Evolutionary conservation across 306 rosid species (phyloP), one percentile per base, ranked within the genome.

Genomic region (Trichosanthes cucumerina): DNA sequence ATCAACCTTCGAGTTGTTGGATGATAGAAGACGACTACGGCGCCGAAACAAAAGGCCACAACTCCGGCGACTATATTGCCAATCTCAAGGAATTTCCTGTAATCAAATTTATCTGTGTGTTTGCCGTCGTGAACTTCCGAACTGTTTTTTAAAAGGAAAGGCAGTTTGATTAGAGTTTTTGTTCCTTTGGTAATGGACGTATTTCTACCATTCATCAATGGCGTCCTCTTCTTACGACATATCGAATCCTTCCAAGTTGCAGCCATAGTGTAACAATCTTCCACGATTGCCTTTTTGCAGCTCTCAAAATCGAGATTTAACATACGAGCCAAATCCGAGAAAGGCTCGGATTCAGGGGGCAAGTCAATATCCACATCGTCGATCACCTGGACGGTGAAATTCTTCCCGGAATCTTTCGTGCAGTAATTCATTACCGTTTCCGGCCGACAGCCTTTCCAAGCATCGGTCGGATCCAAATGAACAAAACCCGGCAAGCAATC

Each of bases 401-500:
- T 69, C 75, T 41, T 69, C 34, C 34, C 33, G 2, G 53, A 43
- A n/a, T 69, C 53, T 41, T 24, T 33, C 26, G 9, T n/a, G 12
- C 54, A 43, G 26, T 41, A 69, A 41, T 69, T 69, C 18, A 41
- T 5, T 5, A 21, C 18, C 1, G 75, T 69, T 41, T 69, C 19
- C 2, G 53, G 75, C 19, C 75, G 52, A 21, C 75, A 69, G 5
- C 75, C 75, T 23, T 41, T 69, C 53, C 7, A 7, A 11, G 75
- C 15, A 69, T 69, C 33, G 19, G 33, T 39, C 19, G 53, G 75
- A 69, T 69, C 75, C 75, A 69, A 21, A n/a, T n/a, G 75, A 69
- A 69, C 53, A 41, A 69, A 69, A n/a, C 75, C 75, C 53, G 75
- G 53, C 75, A 69, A 69, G 75, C 75, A 69, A 41, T 69, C 36